Evolutionary conservation across 2,329 filamentous ascomycete genomes (phyloP), one percentile per base, ranked within the genome.

Genomic region (Periconia sp.): DNA sequence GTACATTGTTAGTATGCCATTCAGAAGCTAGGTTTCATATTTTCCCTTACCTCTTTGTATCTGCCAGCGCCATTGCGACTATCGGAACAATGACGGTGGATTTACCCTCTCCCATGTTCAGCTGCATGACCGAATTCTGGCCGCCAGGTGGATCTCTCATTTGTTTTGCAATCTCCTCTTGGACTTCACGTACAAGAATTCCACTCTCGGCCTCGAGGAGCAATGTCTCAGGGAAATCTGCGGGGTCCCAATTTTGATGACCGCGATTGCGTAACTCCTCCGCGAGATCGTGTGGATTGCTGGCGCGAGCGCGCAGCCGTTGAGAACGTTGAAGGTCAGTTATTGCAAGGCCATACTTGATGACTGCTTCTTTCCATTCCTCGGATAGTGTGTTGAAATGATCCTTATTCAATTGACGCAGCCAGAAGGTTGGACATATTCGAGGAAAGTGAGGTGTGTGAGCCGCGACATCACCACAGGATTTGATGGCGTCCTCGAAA

Each of bases 121-220:
- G 40, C 23, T 70, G 66, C 26, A 66, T 45, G 0, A 68, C 60
- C 0, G 55, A 48, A 28, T 70, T 71, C 1, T 34, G 5, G 4
- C 26, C 41, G 7, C 52, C 41, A 3, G 45, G 38, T 2, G 59
- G 57, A 0, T 54, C 36, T 2, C 74, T 78, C 80, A 89, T 88
- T 15, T 77, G 58, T 0, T 43, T 31, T 0, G 85, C 81, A 36
- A 89, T 82, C 2, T 78, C 59, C 3, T 78, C 72, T 56, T 89
- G 85, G 0, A 81, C 76, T 0, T 73, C 57, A 0, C 87, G 78
- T 7, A 90, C 83, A 7, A 83, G 56, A 2, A 89, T 73, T 1
- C 78, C 76, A 23, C 75, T 82, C 39, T 89, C 85, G 1, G 85
- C 70, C 58, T 89, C 85, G 0, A 89, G 46, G 0, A 90, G 66